These are phyloP conservation scores for Posidonia oceanica DNA, from an alignment of 116 monocot species.

Conservation along the genomic window DNA sequence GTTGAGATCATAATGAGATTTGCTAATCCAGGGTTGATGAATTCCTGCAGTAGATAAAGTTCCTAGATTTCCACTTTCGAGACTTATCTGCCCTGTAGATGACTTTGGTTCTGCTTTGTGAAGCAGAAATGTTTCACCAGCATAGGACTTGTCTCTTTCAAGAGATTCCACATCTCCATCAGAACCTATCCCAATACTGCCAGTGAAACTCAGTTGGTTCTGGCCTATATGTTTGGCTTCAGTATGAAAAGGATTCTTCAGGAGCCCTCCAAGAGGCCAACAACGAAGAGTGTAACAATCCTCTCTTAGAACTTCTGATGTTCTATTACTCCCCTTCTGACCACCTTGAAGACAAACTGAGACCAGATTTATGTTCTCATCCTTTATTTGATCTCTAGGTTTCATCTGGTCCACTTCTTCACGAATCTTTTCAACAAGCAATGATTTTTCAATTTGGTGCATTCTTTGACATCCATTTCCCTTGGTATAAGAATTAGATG, in stretches of 20 bases:
- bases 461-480: slow-evolving; percentile 8
- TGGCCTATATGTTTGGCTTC: slow-evolving; percentile 7
- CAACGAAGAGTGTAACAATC: slow-evolving; percentile 24
- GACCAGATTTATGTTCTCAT: slow-evolving; percentile 6
- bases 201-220: slow-evolving; percentile 13
- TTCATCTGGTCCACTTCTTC: background rate
- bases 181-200: background rate
- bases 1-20: slow-evolving; percentile 33
- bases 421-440: background rate
- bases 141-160: slow-evolving; percentile 14
- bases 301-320: slow-evolving; percentile 11
- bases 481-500: slow-evolving; percentile 1
- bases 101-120: background rate
- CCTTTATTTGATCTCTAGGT: background rate
- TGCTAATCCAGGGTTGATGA: slow-evolving; percentile 14
- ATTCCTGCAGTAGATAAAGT: slow-evolving; percentile 3
- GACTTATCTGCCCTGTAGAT: background rate
- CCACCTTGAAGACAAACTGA: slow-evolving; percentile 8
- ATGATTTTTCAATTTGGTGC: slow-evolving; percentile 5
- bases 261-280: slow-evolving; percentile 52
- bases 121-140: background rate
- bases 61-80: slow-evolving; percentile 10
- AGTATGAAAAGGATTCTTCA: slow-evolving; percentile 35
- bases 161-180: slow-evolving; percentile 10
- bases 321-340: slow-evolving; percentile 1